Evolutionary conservation across 2,329 filamentous ascomycete genomes (phyloP), one percentile per base, ranked within the genome.

Genomic region (Xylariaceae sp.): DNA sequence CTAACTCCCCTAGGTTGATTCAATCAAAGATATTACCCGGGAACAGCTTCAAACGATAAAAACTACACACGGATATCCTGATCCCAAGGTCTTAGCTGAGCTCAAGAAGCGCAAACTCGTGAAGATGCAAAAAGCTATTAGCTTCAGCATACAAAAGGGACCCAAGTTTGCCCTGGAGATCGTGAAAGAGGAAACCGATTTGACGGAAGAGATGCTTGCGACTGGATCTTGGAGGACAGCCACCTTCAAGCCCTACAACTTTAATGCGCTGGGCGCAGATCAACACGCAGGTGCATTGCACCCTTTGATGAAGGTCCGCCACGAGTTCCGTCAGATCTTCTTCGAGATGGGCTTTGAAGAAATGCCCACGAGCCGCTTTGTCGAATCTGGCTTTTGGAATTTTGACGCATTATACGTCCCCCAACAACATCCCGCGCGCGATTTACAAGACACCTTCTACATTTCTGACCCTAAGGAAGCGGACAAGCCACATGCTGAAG

Each of bases 361-460:
- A 18, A 55, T 55, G 53, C 29, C 47, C 6, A 48, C 53, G 29
- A 27, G 43, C 20, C 43, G 39, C 18, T 67, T 62, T 71, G 92
- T 97, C 59, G 94, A 99, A 77, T 93, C 92, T 10, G 92, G 93
- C 40, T 97, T 97, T 86, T 99, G 94, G 64, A 97, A 97, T 76
- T 97, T 97, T 73, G 93, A 97, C 70, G 86, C 92, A 20, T 90
- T 99, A 59, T 97, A 93, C 73, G 93, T 97, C 47, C 93, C 93
- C 24, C 94, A 59, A 76, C 94, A 99, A 81, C 94, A 99, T 73
- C 94, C 94, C 45, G 94, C 94, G 55, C 91, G 94, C 71, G 94
- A 99, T 72, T 81, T 97, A 63, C 94, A 99, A 80, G 94, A 99
- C 69, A 97, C 94, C 51, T 97, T 97, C 80, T 99, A 97, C 79